Percentiles rank a stretch among this genome's conserved stretches.
Conservation (phyloP, 176 grass and related monocot genomes). For the Oryza officinalis region DNA sequence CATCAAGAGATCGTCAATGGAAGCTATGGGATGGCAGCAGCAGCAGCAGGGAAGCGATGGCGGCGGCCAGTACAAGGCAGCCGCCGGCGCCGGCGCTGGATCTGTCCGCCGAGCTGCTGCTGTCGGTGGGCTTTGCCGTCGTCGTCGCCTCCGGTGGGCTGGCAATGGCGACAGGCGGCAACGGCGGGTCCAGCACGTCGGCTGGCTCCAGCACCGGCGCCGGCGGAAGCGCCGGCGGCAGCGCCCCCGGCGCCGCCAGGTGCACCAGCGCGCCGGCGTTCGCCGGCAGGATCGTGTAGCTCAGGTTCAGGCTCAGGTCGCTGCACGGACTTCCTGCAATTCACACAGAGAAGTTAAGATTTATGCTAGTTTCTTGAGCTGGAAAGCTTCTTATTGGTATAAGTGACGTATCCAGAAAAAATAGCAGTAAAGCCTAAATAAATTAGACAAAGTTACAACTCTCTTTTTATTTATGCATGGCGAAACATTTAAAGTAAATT, state of each 20-base stretch:
- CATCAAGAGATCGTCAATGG: conserved; percentile 40
- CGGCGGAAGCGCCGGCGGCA: conserved; percentile 64
- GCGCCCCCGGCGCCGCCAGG: conserved; percentile 41
- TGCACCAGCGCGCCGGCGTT: conserved; percentile 57
- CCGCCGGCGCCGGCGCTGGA: neutral
- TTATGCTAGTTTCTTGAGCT: neutral
- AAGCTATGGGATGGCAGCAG: neutral
- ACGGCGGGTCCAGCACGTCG: conserved; percentile 72
- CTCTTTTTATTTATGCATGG: no score
- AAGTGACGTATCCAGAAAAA: no score
- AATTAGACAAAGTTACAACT: no score
- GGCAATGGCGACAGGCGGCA: conserved; percentile 58
- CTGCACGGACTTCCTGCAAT: conserved; percentile 81
- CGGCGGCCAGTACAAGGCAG: conserved; percentile 10
- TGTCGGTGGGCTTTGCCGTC: conserved; percentile 8
- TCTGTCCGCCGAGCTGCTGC: conserved; percentile 2
- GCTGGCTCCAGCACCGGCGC: conserved; percentile 65
- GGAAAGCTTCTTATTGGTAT: no score
- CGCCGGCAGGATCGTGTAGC: conserved; percentile 63
- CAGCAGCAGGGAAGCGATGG: conserved; percentile 29
- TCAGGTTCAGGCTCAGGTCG: conserved; percentile 55
- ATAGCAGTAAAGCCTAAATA: no score
- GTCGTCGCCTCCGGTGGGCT: conserved; percentile 18
- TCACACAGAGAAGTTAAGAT: conserved; percentile 6
- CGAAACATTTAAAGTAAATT: no score